Evolutionary conservation across 2,329 filamentous ascomycete genomes (phyloP).

Genomic region (Diaporthe australafricana): DNA sequence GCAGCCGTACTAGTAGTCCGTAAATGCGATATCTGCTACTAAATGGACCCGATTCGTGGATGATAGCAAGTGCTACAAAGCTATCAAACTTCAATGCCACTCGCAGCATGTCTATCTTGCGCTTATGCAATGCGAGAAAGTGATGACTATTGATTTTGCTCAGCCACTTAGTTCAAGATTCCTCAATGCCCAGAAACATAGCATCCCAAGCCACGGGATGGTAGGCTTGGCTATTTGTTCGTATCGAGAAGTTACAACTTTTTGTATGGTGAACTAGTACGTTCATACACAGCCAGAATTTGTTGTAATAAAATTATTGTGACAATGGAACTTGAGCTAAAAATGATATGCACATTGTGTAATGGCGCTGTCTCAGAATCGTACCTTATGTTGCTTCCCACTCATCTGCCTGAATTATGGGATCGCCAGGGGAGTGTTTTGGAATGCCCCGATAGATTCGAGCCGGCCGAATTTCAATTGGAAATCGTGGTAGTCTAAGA

Average conservation of each 20-base stretch:
- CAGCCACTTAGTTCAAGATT: too few species aligned
- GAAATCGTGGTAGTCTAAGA: not conserved
- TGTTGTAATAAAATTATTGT: not conserved
- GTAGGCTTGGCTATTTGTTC: not conserved
- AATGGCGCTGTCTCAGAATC: conserved; percentile 7
- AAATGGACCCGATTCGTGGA: too few species aligned
- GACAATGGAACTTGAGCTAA: not conserved
- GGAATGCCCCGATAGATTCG: not conserved
- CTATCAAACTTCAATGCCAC: too few species aligned
- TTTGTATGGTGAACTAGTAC: not conserved
- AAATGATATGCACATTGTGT: not conserved
- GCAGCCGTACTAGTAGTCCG: too few species aligned
- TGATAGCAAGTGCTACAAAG: too few species aligned
- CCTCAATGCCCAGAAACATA: too few species aligned
- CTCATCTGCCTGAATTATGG: too few species aligned
- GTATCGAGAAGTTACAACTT: not conserved
- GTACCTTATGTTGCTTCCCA: not conserved
- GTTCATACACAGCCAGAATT: not conserved
- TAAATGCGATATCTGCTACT: too few species aligned
- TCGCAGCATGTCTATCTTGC: too few species aligned
- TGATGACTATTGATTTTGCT: too few species aligned
- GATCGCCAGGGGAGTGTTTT: not conserved
- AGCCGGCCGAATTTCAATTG: not conserved
- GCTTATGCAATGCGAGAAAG: too few species aligned
- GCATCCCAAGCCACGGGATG: not conserved